Percentiles rank a stretch among this genome's conserved stretches.
Evolutionary conservation across 2,329 filamentous ascomycete species (phyloP).

Genomic region (Ambrosiella beaveri): DNA sequence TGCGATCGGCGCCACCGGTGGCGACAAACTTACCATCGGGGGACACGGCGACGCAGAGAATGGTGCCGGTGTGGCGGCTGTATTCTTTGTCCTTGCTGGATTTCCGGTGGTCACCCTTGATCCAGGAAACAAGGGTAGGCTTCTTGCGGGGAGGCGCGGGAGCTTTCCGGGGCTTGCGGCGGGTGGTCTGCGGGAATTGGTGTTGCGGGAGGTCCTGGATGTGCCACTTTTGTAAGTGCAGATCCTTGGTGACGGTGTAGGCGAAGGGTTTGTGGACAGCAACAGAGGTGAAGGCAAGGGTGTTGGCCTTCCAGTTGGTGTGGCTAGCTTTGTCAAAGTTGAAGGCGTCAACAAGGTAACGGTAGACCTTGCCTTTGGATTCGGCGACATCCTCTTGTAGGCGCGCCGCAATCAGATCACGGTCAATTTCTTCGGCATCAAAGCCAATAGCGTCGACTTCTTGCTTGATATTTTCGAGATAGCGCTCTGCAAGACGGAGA

Average conservation of each 20-base stretch:
- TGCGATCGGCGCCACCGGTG: constrained; percentile 72
- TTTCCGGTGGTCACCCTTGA: constrained; percentile 43
- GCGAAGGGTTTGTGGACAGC: constrained; percentile 63
- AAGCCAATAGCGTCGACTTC: constrained; percentile 66
- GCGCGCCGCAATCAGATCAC: constrained; percentile 77
- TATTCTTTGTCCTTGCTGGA: constrained; percentile 42
- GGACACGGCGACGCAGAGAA: constrained; percentile 71
- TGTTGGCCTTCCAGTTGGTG: constrained; percentile 63
- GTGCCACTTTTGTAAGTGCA: constrained; percentile 76
- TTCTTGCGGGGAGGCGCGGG: constrained; percentile 40
- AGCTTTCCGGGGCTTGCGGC: constrained; percentile 39
- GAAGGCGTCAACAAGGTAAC: constrained; percentile 57
- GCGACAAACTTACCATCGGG: constrained; percentile 80
- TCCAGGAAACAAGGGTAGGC: constrained; percentile 45
- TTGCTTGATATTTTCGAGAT: constrained; percentile 74
- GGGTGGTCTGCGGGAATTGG: constrained; percentile 42
- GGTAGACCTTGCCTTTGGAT: constrained; percentile 76
- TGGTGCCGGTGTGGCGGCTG: constrained; percentile 62
- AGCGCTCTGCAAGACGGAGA: constrained; percentile 74
- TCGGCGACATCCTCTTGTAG: constrained; percentile 86
- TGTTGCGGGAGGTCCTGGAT: constrained; percentile 48
- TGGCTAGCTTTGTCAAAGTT: constrained; percentile 50
- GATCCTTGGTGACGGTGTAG: constrained; percentile 80
- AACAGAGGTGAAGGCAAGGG: constrained; percentile 60
- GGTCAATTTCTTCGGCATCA: constrained; percentile 83